Base-by-base conservation (phyloP, 1,139 yeast genomes). In the Sugiyamaella sp. region DNA sequence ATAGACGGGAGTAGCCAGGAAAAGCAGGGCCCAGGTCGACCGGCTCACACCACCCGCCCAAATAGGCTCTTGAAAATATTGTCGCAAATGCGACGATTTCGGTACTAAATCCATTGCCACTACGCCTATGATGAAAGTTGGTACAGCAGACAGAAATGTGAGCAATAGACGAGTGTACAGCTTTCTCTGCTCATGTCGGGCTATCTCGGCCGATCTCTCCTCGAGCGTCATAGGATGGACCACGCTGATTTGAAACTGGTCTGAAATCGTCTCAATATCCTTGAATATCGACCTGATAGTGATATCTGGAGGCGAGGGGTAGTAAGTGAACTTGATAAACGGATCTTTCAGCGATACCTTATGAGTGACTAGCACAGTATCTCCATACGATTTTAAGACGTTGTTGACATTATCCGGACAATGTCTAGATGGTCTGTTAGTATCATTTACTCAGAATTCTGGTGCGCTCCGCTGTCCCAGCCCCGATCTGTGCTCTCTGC, bases 1-100 rank as follows among this genome's bases (percentile, higher is more conserved):
- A 63, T 85, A 86, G 1, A 85, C 86, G 0, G 90, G 90, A 0
- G 93, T 84, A 42, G 90, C 78, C 53, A 86, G 70, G 45, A 84
- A 69, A 55, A 86, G 76, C 51, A 85, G 65, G 3, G 83, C 77
- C 90, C 91, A 85, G n/a, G 81, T 77, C 54, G 75, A 79, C 51
- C 89, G 68, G 0, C 86, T 74, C 0, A 79, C 86, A 60, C 80
- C 79, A 0, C 90, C 90, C 0, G 67, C 75, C 86, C 88, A 82
- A 32, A 84, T 65, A 0, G 89, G 86, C 53, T 74, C 77, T 61
- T 81, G 84, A 4, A 82, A 72, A 83, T 86, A 84, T 51, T 59
- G 64, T 39, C 82, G 70, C 55, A 82, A 74, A 0, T 61, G 49
- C 60, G 80, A 76, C 1, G 66, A 42, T 22, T 68, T 67, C 0